Conservation (phyloP, 495 filamentous ascomycete genomes). For the Hypoxylon lenormandii region DNA sequence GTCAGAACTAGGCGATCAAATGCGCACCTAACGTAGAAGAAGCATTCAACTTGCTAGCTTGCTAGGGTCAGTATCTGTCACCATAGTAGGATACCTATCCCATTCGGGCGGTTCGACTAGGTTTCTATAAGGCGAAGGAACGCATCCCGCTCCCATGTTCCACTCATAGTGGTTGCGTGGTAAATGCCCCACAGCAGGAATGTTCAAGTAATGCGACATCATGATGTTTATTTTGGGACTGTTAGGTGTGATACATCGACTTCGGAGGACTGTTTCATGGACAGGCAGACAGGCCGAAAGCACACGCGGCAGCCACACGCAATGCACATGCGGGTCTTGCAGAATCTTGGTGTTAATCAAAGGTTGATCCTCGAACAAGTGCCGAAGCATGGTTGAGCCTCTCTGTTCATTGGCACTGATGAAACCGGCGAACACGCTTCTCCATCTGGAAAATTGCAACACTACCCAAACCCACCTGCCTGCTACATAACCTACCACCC, state of each 20-base stretch:
- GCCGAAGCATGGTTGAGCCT: not conserved
- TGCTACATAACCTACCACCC: not conserved
- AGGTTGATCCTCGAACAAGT: not conserved
- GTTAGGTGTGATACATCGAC: not conserved
- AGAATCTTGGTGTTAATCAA: not conserved
- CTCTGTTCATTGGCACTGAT: not conserved
- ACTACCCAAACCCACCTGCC: not conserved
- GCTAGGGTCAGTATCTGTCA: not conserved
- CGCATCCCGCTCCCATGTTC: constrained; percentile 1
- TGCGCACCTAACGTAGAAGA: not conserved
- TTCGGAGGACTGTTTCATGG: not conserved
- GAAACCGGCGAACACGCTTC: not conserved
- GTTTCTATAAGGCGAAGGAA: not conserved
- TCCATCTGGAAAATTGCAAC: not conserved
- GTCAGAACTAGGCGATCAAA: too few species aligned
- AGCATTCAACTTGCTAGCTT: not conserved
- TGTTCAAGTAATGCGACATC: not conserved
- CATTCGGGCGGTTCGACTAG: not conserved
- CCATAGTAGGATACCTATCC: not conserved
- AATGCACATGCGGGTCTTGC: not conserved
- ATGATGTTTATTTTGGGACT: not conserved
- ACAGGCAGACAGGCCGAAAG: not conserved
- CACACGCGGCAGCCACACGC: not conserved
- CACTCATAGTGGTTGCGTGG: not conserved
- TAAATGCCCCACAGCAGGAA: not conserved